Base-by-base conservation (phyloP, 495 filamentous ascomycete species). In the Podospora didyma region DNA sequence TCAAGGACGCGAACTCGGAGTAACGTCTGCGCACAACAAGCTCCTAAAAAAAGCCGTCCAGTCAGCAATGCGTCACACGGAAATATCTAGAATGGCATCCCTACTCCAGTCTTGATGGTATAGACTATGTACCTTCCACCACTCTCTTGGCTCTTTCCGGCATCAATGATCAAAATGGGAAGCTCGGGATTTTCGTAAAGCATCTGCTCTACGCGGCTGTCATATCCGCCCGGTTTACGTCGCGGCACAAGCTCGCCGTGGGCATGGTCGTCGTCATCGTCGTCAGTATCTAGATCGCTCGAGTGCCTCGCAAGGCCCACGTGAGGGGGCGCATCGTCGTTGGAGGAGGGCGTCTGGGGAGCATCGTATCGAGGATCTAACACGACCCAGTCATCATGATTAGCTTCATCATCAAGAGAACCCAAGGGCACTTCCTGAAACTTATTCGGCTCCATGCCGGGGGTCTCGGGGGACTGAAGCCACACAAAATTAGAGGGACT, bases 191-290 rank as follows among this genome's bases (percentile, higher is more conserved):
- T 89, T 74, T 98, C 94, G 68, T 96, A 96, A 37, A 98, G 85
- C 49, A 96, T 90, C 74, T 96, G 93, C 71, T 97, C 93, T 39
- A 97, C 89, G 17, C 95, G 86, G 63, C 93, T 97, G 65, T 92
- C 89, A 65, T 97, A 98, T 16, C 88, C 89, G 49, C 88, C 85
- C 53, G 88, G 89, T 73, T 90, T 94, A 45, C 85, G 82, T 51
- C 75, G 75, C 5, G 76, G 78, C n/a, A 66, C 73, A 51, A 75
- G 70, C 58, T 79, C 67, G 46, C 62, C 65, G 45, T 75, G 73
- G 24, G 72, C 72, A n/a, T 84, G 82, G 46, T 80, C 76, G 26
- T 82, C 84, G 48, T 87, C 84, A 11, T 80, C 79, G 19, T 73
- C 71, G 17, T 73, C 69, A 48, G 70, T 77, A 23, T 73, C 71